Percentiles rank a stretch among this genome's conserved stretches.
Evolutionary conservation across 768 basidiomycete species (phyloP).

Genomic region (Panellus pusillus): DNA sequence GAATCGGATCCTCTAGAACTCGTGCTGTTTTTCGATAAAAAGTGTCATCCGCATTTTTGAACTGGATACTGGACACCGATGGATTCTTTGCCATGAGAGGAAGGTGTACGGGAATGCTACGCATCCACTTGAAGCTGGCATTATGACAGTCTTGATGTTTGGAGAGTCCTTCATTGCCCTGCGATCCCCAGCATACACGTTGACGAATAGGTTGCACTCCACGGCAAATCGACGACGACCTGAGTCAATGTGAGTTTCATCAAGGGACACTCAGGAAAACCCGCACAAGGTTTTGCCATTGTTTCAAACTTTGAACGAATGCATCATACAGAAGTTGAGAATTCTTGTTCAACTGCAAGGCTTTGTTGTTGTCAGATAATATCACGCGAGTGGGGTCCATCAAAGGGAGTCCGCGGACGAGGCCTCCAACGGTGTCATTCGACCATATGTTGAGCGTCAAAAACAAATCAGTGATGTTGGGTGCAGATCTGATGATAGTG

Average conservation of each 20-base stretch:
- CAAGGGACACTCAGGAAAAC: too few relatives aligned
- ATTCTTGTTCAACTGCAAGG: neutral
- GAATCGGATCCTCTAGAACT: neutral
- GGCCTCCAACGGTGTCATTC: constrained; percentile 6
- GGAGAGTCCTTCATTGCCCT: neutral
- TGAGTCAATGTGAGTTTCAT: neutral
- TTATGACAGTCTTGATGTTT: neutral
- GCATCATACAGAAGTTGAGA: neutral
- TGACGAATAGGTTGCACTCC: too few relatives aligned
- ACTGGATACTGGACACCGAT: constrained; percentile 4
- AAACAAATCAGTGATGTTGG: neutral
- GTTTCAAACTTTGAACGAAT: neutral
- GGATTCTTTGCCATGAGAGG: constrained; percentile 2
- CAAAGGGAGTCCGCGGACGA: constrained; percentile 7
- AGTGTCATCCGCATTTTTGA: neutral
- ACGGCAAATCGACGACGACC: constrained; percentile 1
- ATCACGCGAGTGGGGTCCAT: constrained; percentile 16
- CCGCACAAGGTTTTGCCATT: neutral
- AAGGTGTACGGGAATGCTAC: neutral
- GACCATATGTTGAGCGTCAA: constrained; percentile 7
- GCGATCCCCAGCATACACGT: too few relatives aligned
- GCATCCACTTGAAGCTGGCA: neutral
- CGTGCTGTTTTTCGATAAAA: too few relatives aligned
- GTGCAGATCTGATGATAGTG: neutral
- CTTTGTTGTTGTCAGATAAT: neutral